A percentile compares a stretch with the other conserved stretches of the same genome.
Conservation (phyloP, 148 eudicot species). For the Rhododendron kiyosumense region DNA sequence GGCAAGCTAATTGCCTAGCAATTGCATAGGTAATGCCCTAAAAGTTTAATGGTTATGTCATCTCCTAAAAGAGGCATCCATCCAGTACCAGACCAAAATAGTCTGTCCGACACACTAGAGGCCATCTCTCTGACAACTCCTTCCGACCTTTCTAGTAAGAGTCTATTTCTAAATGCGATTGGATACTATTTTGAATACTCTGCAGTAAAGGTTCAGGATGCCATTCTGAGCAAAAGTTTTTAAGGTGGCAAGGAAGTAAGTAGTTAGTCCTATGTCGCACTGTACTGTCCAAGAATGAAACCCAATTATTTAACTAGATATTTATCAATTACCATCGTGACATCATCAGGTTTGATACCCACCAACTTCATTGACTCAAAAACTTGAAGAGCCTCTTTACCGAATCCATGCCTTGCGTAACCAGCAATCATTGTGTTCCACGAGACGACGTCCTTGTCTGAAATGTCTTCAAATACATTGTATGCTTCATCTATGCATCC, state of each 20-base stretch:
- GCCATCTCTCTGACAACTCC: not conserved
- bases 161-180: not conserved
- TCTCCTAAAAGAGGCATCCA: not conserved
- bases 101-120: not conserved
- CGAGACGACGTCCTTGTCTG: conserved; percentile 33
- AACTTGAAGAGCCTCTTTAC: conserved; percentile 30
- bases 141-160: not conserved
- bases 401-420: conserved; percentile 44
- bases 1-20: not conserved
- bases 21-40: not conserved
- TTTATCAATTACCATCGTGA: conserved; percentile 33
- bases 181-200: not conserved
- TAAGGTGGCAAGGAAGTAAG: not conserved
- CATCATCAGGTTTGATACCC: conserved; percentile 33
- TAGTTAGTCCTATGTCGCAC: not conserved
- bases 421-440: conserved; percentile 47
- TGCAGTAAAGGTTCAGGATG: not conserved
- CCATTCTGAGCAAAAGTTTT: not conserved
- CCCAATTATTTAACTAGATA: not conserved
- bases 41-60: not conserved
- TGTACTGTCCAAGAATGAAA: not conserved
- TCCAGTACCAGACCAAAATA: not conserved
- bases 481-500: conserved; percentile 48
- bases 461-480: conserved; percentile 24
- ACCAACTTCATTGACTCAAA: conserved; percentile 30